These are phyloP conservation scores for Coemansia reversa DNA, from an alignment of 192 early-diverging fungal species.

Conservation along the genomic window DNA sequence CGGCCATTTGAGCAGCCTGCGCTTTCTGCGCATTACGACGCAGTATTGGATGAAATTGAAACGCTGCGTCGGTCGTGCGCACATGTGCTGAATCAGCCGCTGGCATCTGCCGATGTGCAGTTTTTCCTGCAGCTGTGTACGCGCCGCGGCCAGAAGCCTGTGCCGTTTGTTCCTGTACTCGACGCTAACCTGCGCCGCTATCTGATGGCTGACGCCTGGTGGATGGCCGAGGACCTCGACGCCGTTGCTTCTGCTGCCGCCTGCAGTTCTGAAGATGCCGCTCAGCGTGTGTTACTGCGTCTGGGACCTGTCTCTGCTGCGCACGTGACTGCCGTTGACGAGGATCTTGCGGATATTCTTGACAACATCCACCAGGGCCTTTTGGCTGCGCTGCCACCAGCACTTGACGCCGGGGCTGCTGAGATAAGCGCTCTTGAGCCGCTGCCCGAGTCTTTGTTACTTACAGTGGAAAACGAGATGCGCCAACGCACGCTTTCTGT, in stretches of 20 bases:
- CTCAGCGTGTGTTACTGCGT: constrained; percentile 80
- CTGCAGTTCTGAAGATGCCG: constrained; percentile 57
- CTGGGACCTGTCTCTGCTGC: constrained; percentile 84
- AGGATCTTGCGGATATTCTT: constrained; percentile 86
- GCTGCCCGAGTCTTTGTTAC: background rate
- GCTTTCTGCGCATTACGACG: constrained; percentile 7
- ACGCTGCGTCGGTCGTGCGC: constrained; percentile 58
- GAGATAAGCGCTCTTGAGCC: background rate
- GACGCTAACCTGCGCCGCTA: constrained; percentile 89
- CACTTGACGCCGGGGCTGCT: background rate
- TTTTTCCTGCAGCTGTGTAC: constrained; percentile 36
- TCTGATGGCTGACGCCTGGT: constrained; percentile 90
- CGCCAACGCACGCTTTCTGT: constrained; percentile 16
- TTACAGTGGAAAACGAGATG: background rate
- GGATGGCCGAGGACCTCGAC: constrained; percentile 83
- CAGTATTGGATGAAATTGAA: constrained; percentile 63
- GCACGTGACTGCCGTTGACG: constrained; percentile 67
- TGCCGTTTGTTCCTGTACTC: constrained; percentile 87
- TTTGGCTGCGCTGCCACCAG: constrained; percentile 63
- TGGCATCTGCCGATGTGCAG: constrained; percentile 34
- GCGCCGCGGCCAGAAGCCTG: constrained; percentile 71
- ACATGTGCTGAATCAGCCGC: constrained; percentile 6
- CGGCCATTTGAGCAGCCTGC: constrained; percentile 26
- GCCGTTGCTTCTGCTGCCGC: constrained; percentile 63
- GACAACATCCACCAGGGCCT: constrained; percentile 74